Conservation (phyloP, 1,284 basidiomycete species). For the Singerocomus rubriflavus region DNA sequence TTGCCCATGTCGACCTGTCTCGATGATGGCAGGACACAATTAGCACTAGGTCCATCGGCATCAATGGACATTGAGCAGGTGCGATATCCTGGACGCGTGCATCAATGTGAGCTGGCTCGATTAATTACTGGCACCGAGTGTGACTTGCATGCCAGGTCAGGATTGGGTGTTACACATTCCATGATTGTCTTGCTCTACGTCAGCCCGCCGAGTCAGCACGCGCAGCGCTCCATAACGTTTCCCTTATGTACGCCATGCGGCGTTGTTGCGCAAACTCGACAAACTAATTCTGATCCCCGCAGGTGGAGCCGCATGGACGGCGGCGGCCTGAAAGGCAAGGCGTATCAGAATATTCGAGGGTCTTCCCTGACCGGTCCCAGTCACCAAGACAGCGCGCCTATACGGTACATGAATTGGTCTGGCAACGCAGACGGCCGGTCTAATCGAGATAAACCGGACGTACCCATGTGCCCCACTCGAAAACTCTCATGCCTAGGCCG, state of each 20-base stretch:
- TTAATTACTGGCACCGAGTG: not conserved
- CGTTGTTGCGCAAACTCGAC: not conserved
- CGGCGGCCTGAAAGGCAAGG: no score
- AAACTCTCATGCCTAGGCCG: not conserved
- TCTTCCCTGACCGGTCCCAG: not conserved
- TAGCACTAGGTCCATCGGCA: not conserved
- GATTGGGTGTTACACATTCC: not conserved
- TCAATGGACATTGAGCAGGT: not conserved
- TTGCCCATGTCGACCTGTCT: not conserved
- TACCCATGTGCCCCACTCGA: not conserved
- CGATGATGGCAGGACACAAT: not conserved
- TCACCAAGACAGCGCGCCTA: no score
- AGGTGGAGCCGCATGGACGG: not conserved
- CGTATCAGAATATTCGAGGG: not conserved
- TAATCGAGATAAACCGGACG: not conserved
- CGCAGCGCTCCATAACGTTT: not conserved
- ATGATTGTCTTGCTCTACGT: no score
- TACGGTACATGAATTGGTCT: no score
- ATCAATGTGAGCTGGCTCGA: not conserved
- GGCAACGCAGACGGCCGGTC: no score
- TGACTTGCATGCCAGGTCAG: not conserved
- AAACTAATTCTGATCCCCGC: not conserved
- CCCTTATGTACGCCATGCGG: not conserved
- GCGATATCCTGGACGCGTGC: not conserved
- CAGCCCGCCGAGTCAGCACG: not conserved